Evolutionary conservation across 169 alveolate species (phyloP), one percentile per base, ranked within the genome.

Genomic region (Plasmodium fragile): DNA sequence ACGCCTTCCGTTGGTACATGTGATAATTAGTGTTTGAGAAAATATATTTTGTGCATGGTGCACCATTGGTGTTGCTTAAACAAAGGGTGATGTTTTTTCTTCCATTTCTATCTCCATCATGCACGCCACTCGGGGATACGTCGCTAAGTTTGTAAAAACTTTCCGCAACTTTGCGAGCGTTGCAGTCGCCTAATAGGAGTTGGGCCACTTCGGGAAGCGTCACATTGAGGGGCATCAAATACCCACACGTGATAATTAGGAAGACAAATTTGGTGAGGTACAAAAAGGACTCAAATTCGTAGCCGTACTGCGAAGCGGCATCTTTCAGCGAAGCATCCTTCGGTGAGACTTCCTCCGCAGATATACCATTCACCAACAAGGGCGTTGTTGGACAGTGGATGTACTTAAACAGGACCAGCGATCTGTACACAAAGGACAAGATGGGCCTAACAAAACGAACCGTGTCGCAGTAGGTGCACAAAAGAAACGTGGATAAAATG

Each of bases 201-300:
- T 83, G 55, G 53, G 93, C 93, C 69, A 73, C 79, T 13, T 85
- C 93, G 3, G 65, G 28, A 16, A 85, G 53, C 77, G 13, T 22
- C 39, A n/a, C n/a, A 53, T 53, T 65, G 8, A 85, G n/a, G 79
- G 93, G 85, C 93, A 75, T 85, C 75, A 85, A 85, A 85, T 85
- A 85, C 55, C 93, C 93, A 43, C 93, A 85, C 28, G 79, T 85
- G 28, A 85, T 73, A 28, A 85, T 85, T 73, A 85, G 30, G 43
- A 41, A 73, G 11, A 85, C 43, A 73, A 73, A 53, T 85, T 85
- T 85, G 3, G 71, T 69, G 41, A 85, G 28, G 65, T 73, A 49
- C 80, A 75, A 72, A 30, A 85, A 85, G 25, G 93, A 85, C 2
- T 85, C 93, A 69, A 34, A 75, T 53, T 85, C 85, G 36, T 85